Base-by-base conservation (phyloP, 306 rosid species). In the Macrotyloma uniflorum region DNA sequence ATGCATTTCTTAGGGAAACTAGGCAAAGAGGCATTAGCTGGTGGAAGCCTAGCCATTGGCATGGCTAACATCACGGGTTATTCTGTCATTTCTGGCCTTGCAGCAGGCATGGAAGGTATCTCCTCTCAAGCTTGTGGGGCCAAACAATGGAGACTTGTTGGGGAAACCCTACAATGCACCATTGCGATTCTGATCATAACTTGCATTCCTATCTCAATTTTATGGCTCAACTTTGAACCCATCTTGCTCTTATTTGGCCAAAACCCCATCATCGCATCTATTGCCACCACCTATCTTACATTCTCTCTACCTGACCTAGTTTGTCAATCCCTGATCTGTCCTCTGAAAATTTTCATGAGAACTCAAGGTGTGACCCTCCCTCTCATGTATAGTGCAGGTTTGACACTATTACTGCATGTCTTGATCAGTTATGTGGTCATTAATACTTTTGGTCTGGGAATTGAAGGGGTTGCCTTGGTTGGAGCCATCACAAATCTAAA, bases 101-200 rank as follows among this genome's bases (percentile, higher is more conserved):
- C 87, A 14, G 0, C 79, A 0, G 88, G 91, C 35, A 85, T 87
- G 87, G 88, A 87, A n/a, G 85, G 84, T 4, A 87, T 89, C n/a
- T 75, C 88, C 12, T 89, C 89, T 6, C 89, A 89, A 47, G 93
- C 87, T 12, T 85, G 36, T 20, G 88, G 89, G 5, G 89, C 90
- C 38, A 53, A 69, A 1, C 50, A 85, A 50, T 86, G 85, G 80
- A 28, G 10, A 6, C 85, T 89, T 3, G 22, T 85, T 53, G 66
- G 75, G 15, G 84, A 70, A 76, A 87, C 84, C 74, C 84, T 87
- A 8, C 82, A 76, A 36, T 64, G 89, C 20, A 85, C 88, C 0
- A 58, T 81, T 45, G 3, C 62, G 1, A 70, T 87, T 24, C 77
- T 87, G 5, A 18, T 79, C 19, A 5, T 81, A 42, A 32, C 76